Evolutionary conservation across 2,329 filamentous ascomycete genomes (phyloP), one percentile per base, ranked within the genome.

Genomic region (Apiospora saccharicola): DNA sequence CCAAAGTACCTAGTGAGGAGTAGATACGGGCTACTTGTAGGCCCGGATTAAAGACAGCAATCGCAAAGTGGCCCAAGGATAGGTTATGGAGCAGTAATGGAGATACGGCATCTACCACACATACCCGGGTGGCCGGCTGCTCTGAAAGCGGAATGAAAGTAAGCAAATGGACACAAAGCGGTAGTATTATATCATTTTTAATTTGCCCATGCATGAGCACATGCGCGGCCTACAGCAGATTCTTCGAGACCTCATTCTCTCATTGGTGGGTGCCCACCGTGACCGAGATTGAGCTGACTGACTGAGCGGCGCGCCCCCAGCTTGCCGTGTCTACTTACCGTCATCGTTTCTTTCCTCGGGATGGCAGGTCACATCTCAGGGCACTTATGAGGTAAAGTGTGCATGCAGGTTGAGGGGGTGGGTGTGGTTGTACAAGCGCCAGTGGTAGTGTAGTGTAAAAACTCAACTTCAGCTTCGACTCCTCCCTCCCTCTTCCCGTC

Each of bases 211-310:
- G 53, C 53, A 61, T 61, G 37, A 37, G 10, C 30, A 37, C 57
- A 64, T 41, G 34, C 30, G 57, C 57, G 57, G 41, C 30, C 19
- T 41, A 7, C 53, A 37, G 30, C 53, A 37, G 19, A 37, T 7
- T 37, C 30, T n/a, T 61, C 19, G 7, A 37, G 16, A 0, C 8
- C 26, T 30, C 53, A n/a, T 37, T 13, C 16, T 61, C 53, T n/a
- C 30, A 61, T 61, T 61, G 53, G 30, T 61, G 30, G 3, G 30
- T 61, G 53, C 8, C 53, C 30, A 61, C 30, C 8, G 53, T 37
- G 30, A 61, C 16, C 53, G 53, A 61, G 30, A 61, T 61, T 61
- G 53, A 61, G 34, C 57, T 41, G 57, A 41, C 57, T 41, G 57
- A 22, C 6, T 61, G 34, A 37, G 13, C 26, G 51, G 49, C 51